Conservation (phyloP, 768 basidiomycete genomes). For the Russula virescens region DNA sequence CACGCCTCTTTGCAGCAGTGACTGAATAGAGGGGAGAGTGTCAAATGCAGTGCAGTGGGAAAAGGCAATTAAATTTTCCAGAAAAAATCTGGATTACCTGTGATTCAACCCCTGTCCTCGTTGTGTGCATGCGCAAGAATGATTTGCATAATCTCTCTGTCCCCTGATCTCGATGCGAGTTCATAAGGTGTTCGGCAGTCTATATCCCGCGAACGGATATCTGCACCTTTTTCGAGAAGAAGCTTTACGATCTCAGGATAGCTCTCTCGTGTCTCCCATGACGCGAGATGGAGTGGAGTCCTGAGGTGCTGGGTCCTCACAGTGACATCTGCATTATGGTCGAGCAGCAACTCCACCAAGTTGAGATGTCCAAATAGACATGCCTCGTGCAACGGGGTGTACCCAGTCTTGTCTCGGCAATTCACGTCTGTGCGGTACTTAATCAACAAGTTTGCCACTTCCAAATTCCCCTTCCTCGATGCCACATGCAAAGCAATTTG, state of each 20-base stretch:
- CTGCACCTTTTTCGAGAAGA: not conserved
- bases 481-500: not conserved
- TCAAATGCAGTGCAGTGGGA: too few species aligned
- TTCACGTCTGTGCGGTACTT: conserved; percentile 1
- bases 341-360: not conserved
- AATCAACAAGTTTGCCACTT: not conserved
- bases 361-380: not conserved
- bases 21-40: too few species aligned
- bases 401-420: not conserved
- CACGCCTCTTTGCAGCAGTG: too few species aligned
- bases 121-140: not conserved
- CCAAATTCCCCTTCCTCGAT: not conserved
- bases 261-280: not conserved
- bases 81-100: too few species aligned
- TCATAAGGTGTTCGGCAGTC: not conserved
- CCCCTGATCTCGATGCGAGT: not conserved
- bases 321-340: not conserved
- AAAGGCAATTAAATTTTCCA: too few species aligned
- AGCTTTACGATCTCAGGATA: not conserved
- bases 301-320: not conserved
- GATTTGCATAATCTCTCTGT: not conserved
- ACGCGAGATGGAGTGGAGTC: not conserved
- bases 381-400: not conserved
- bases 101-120: not conserved
- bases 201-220: not conserved